Base-by-base conservation (phyloP, 139 green algal genomes). In the Chlamydomonas applanata region DNA sequence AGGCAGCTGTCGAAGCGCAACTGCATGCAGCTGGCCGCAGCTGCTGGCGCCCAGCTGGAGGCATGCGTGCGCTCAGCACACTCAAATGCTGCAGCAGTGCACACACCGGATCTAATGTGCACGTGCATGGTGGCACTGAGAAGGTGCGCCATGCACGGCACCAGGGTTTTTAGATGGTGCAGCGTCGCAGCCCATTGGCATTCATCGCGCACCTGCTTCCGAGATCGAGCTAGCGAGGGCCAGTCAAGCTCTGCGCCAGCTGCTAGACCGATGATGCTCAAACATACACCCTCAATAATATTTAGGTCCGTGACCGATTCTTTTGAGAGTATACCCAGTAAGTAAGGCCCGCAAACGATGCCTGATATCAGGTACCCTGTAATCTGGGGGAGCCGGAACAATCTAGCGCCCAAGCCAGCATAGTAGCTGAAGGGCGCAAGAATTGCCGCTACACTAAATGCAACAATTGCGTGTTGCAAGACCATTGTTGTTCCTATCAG, bases 321-420 rank as follows among this genome's bases (percentile, higher is more conserved):
- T 0, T 35, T 71, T 2, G 56, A 85, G 0, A 97, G 63, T 35
- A 95, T 83, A 7, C 80, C 83, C 24, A 93, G 36, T 7, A 76
- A 34, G 27, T 85, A 82, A 0, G 91, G 91, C 0, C 91, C 90
- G 32, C 67, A 82, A 3, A 93, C 30, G n/a, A 93, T 83, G 25
- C 92, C 91, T 11, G 85, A 89, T 17, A 92, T 13, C 22, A 96
- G 78, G 74, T 91, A 94, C 30, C 90, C 92, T 2, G 92, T 94
- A 53, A 97, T 95, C 25, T 83, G 80, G 3, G 87, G 86, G 34
- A 91, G 53, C 52, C 73, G 74, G 0, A 84, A 70, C 20, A 62
- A 20, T 0, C 65, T 54, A 2, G 76, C 73, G 24, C 32, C 78
- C 24, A 74, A 29, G 19, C 80, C 84, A 57, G 75, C 64, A 24